These are phyloP conservation scores for Pseudozyma tsukubaensis DNA, from an alignment of 1,284 basidiomycete genomes.

Conservation along the genomic window DNA sequence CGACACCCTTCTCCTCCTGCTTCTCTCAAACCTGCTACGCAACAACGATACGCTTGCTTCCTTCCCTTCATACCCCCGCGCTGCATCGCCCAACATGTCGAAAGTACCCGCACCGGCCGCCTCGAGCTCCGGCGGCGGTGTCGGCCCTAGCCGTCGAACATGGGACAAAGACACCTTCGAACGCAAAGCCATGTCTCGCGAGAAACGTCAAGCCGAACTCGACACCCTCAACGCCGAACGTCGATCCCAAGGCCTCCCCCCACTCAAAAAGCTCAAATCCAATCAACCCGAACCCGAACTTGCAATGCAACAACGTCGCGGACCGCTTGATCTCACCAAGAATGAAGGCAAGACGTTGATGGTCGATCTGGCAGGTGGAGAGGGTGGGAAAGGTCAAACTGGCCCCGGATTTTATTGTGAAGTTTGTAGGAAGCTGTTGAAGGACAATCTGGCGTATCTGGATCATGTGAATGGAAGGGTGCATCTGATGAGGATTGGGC, in stretches of 20 bases:
- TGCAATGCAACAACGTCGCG: conserved; percentile 53
- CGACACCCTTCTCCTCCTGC: background rate
- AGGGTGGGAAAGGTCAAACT: conserved; percentile 41
- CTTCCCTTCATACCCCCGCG: background rate
- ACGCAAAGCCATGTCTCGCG: conserved; percentile 56
- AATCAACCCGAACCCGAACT: conserved; percentile 61
- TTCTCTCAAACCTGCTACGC: background rate
- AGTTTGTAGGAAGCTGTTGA: conserved; percentile 77
- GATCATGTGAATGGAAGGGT: conserved; percentile 95
- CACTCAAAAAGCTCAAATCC: conserved; percentile 50
- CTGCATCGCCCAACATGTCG: conserved; percentile 17
- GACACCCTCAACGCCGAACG: conserved; percentile 59
- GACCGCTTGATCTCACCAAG: conserved; percentile 57
- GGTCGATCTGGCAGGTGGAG: conserved; percentile 54
- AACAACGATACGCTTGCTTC: too few species aligned
- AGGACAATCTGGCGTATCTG: conserved; percentile 90
- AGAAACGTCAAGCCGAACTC: conserved; percentile 58
- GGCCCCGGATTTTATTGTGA: conserved; percentile 69
- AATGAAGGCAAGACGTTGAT: conserved; percentile 63
- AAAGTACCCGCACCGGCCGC: conserved; percentile 9
- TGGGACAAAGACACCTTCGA: conserved; percentile 64
- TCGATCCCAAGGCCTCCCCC: conserved; percentile 49
- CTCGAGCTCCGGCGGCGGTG: conserved; percentile 31
- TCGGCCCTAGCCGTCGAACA: conserved; percentile 58
- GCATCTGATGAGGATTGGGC: conserved; percentile 90